A percentile compares a stretch with the other conserved stretches of the same genome.
Evolutionary conservation across 371 early-diverging fungal species (phyloP).

Genomic region (Quaeritorhiza haematococci): DNA sequence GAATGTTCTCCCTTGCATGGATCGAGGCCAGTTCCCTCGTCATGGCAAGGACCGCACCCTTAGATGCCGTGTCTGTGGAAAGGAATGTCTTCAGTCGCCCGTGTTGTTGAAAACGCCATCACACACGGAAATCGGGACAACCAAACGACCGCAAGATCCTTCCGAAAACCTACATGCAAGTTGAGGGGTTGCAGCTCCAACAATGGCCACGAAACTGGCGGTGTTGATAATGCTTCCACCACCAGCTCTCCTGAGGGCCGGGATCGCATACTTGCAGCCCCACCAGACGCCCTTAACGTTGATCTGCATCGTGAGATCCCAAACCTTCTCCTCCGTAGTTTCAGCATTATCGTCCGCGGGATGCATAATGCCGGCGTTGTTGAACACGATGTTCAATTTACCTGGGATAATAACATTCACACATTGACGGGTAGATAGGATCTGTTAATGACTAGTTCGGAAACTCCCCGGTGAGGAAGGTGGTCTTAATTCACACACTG

Average conservation of each 20-base stretch:
- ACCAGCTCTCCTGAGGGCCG: constrained; percentile 69
- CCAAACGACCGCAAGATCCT: too few relatives aligned
- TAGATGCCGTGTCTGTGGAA: constrained; percentile 72
- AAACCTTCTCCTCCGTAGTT: constrained; percentile 71
- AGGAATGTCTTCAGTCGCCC: neutral
- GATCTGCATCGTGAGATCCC: constrained; percentile 65
- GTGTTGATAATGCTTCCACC: constrained; percentile 84
- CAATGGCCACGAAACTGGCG: constrained; percentile 74
- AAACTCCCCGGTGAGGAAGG: too few relatives aligned
- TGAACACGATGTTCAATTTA: constrained; percentile 76
- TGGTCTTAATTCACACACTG: too few relatives aligned
- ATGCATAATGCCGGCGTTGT: constrained; percentile 91
- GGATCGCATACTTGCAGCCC: constrained; percentile 79
- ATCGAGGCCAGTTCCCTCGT: constrained; percentile 80
- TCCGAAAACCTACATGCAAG: constrained; percentile 70
- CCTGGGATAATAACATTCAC: constrained; percentile 25
- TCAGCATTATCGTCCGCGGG: constrained; percentile 77
- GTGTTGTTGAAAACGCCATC: constrained; percentile 4
- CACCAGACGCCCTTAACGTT: constrained; percentile 92
- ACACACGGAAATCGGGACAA: neutral
- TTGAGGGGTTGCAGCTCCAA: constrained; percentile 88
- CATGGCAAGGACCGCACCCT: constrained; percentile 85
- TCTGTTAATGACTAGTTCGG: too few relatives aligned
- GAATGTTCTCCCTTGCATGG: constrained; percentile 85
- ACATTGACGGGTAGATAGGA: too few relatives aligned